Percentiles rank a stretch among this genome's conserved stretches.
These are phyloP conservation scores for Scytalidium lignicola DNA, from an alignment of 2,329 filamentous ascomycete genomes.

Conservation along the genomic window DNA sequence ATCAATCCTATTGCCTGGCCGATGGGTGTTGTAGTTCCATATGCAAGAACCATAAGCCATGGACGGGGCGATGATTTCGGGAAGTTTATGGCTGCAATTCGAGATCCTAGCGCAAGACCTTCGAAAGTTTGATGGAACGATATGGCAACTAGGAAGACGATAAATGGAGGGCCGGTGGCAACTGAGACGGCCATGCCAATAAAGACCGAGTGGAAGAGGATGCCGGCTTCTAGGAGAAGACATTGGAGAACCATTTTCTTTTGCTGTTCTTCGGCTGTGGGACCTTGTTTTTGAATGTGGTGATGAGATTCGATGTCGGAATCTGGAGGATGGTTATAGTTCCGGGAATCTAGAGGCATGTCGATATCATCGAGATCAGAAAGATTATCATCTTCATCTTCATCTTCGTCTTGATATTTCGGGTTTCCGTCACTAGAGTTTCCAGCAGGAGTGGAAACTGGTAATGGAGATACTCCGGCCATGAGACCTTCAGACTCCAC, in stretches of 20 bases:
- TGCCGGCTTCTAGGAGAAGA: conserved; percentile 74
- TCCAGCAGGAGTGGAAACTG: conserved; percentile 44
- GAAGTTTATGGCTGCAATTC: conserved; percentile 80
- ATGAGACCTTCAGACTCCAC: conserved; percentile 49
- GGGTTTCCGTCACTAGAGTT: conserved; percentile 8
- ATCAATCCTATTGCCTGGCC: conserved; percentile 78
- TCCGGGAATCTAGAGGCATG: conserved; percentile 30
- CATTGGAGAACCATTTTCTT: conserved; percentile 70
- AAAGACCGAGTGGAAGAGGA: conserved; percentile 80
- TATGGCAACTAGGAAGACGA: conserved; percentile 75
- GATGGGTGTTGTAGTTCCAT: conserved; percentile 72
- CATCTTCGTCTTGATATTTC: conserved; percentile 27
- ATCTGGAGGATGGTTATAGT: conserved; percentile 18
- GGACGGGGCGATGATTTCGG: conserved; percentile 67
- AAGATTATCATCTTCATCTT: conserved; percentile 34
- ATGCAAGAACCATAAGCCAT: conserved; percentile 74
- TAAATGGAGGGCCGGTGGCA: conserved; percentile 71
- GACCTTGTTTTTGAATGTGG: conserved; percentile 25
- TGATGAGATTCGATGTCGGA: conserved; percentile 21
- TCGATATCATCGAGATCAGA: conserved; percentile 58
- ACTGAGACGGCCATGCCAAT: conserved; percentile 85
- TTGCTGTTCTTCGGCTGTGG: conserved; percentile 46
- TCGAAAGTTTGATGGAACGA: conserved; percentile 86
- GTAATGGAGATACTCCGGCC: conserved; percentile 52
- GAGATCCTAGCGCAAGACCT: conserved; percentile 77